A percentile compares a stretch with the other conserved stretches of the same genome.
Evolutionary conservation across 345 rosid genomes (phyloP).

Genomic region (Tarenaya hassleriana): DNA sequence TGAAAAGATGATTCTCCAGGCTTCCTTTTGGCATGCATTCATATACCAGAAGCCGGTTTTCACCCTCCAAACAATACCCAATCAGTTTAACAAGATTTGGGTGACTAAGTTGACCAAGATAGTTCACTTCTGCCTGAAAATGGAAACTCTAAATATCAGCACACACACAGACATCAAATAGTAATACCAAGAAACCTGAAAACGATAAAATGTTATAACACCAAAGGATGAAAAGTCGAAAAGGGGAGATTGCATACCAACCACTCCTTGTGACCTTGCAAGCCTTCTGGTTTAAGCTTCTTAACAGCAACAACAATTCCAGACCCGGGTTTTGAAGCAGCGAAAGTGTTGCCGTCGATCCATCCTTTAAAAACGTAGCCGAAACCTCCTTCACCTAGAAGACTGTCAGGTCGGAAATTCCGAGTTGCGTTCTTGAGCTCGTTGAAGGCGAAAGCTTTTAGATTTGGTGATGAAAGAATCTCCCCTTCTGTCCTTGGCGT

Average conservation of each 20-base stretch:
- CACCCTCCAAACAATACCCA: conserved; percentile 85
- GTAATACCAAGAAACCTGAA: conserved; percentile 1
- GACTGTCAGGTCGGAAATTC: conserved; percentile 78
- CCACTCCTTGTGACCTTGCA: conserved; percentile 99
- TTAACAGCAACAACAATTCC: conserved; percentile 95
- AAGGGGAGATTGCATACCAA: conserved; percentile 54
- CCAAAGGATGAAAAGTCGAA: background rate
- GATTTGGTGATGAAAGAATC: conserved; percentile 74
- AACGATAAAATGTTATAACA: conserved; percentile 3
- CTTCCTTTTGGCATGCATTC: conserved; percentile 98
- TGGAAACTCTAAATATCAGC: conserved; percentile 14
- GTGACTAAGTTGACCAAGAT: conserved; percentile 94
- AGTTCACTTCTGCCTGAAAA: conserved; percentile 91
- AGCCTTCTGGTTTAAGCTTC: conserved; percentile 91
- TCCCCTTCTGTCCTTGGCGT: conserved; percentile 80
- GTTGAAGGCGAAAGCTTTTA: conserved; percentile 65
- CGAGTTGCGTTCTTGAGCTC: conserved; percentile 86
- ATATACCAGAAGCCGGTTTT: conserved; percentile 74
- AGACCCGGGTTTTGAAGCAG: conserved; percentile 67
- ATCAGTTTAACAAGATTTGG: conserved; percentile 80
- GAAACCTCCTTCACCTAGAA: conserved; percentile 95
- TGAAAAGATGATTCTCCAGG: conserved; percentile 75
- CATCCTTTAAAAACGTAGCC: conserved; percentile 93
- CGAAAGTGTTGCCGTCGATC: conserved; percentile 60
- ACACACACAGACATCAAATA: too few species aligned